Evolutionary conservation across 139 green algal species (phyloP), one percentile per base, ranked within the genome.

Genomic region (Micractinium conductrix): DNA sequence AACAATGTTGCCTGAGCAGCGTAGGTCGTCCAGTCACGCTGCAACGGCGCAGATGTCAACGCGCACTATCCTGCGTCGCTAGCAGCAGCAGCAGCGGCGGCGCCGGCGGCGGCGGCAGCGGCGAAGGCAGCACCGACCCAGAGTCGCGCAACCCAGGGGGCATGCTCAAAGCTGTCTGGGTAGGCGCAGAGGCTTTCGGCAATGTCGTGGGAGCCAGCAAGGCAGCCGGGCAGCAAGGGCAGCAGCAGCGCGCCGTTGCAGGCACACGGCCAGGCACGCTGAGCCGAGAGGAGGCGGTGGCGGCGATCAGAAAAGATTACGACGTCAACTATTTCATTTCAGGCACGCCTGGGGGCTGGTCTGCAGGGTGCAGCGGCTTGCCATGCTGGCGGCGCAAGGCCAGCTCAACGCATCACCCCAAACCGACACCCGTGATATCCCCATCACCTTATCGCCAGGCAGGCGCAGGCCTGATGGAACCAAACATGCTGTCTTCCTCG

Each of bases 181-280:
- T 93, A 35, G 93, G 79, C 7, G 95, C 95, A 7, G 95, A 98
- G 80, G 55, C 88, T 5, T 93, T 98, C 81, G 95, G 95, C 48
- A 94, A 98, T 48, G 38, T 92, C 4, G 81, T 96, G 16, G 93
- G 92, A 42, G 79, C 87, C 26, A 74, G 40, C 50, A 83, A 86
- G 44, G 55, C 70, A 48, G 62, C 68, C 60, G 65, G 26, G 55
- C 55, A 70, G 55, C n/a, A 50, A 40, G n/a, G n/a, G 75, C 75
- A 55, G 37, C 53, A 38, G 75, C 53, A 53, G 53, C 0, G 44
- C 40, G 37, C n/a, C n/a, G n/a, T n/a, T n/a, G n/a, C n/a, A n/a
- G n/a, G 75, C 37, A 26, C 22, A 8, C 35, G 21, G 2, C 2
- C 16, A 10, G 50, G 19, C n/a, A 12, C 40, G n/a, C 48, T 90